phyloP scores from a whole-genome alignment of 306 rosid species.

The Sesbania bispinosa region DNA sequence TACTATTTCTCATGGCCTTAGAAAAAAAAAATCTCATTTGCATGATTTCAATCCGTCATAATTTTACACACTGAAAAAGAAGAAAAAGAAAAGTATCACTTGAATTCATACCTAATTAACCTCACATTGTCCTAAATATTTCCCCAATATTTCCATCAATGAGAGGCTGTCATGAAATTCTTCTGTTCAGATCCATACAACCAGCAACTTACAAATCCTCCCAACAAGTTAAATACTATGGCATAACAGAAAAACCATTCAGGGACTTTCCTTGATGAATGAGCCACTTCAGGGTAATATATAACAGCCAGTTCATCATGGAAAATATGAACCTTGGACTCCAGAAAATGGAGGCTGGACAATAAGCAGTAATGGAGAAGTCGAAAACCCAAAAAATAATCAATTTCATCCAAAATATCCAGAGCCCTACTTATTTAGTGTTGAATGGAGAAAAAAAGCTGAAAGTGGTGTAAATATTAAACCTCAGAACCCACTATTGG shows the following conservation, averaged over 20 bases:
- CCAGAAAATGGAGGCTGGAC: slow-evolving; percentile 1
- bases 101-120: slow-evolving; percentile 9
- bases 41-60: not conserved
- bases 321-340: slow-evolving; percentile 1
- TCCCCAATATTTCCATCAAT: not conserved
- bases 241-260: not conserved
- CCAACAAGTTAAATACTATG: not conserved
- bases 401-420: slow-evolving; percentile 9
- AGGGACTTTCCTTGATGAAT: not conserved
- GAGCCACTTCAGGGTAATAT: not conserved
- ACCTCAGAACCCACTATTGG: slow-evolving; percentile 46
- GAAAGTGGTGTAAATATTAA: not conserved
- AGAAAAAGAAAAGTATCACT: not conserved
- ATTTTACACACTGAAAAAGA: slow-evolving; percentile 19
- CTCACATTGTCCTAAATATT: slow-evolving; percentile 8
- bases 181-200: slow-evolving; percentile 7
- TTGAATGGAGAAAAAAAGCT: slow-evolving; percentile 7
- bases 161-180: not conserved
- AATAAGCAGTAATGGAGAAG: slow-evolving; percentile 2
- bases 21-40: slow-evolving; percentile 11
- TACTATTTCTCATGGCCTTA: slow-evolving; percentile 4
- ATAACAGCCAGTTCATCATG: not conserved
- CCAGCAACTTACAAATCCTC: slow-evolving; percentile 12
- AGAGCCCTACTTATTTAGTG: slow-evolving; percentile 4
- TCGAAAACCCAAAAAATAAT: not conserved